Percentiles rank a stretch among this genome's conserved stretches.
Conservation (phyloP, 495 filamentous ascomycete species). For the Aspergillus asperescens region DNA sequence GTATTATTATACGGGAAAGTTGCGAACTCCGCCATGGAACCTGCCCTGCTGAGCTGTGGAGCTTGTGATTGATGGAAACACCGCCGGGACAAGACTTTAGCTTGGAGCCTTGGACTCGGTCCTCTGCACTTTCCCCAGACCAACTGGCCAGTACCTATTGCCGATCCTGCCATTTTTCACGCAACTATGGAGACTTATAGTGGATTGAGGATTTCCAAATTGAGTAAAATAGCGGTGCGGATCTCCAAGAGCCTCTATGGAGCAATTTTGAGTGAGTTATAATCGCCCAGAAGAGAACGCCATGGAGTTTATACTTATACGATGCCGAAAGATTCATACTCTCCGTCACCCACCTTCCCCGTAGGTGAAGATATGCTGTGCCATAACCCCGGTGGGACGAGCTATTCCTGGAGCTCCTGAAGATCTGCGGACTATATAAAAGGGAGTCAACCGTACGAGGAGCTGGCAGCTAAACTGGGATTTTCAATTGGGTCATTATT, state of each 20-base stretch:
- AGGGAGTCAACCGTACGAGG: neutral
- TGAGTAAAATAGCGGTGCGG: neutral
- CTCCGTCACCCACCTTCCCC: neutral
- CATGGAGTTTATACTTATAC: neutral
- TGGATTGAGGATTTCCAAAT: neutral
- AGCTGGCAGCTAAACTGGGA: neutral
- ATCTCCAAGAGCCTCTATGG: neutral
- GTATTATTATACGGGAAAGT: no score
- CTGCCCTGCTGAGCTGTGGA: no score
- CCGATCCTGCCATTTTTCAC: neutral
- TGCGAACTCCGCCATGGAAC: no score
- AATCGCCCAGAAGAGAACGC: neutral
- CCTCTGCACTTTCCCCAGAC: conserved; percentile 10
- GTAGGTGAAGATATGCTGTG: neutral
- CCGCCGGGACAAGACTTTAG: conserved; percentile 4
- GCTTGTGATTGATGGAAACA: conserved; percentile 17
- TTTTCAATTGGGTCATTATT: neutral
- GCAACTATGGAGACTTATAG: neutral
- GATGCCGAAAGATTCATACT: neutral
- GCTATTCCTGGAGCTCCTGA: neutral
- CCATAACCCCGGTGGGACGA: conserved; percentile 30
- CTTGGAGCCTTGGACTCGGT: neutral
- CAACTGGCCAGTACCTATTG: neutral
- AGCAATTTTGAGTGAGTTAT: neutral
- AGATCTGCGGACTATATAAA: conserved; percentile 1